These are phyloP conservation scores for Colletotrichum melonis DNA, from an alignment of 2,329 filamentous ascomycete species.

Conservation along the genomic window DNA sequence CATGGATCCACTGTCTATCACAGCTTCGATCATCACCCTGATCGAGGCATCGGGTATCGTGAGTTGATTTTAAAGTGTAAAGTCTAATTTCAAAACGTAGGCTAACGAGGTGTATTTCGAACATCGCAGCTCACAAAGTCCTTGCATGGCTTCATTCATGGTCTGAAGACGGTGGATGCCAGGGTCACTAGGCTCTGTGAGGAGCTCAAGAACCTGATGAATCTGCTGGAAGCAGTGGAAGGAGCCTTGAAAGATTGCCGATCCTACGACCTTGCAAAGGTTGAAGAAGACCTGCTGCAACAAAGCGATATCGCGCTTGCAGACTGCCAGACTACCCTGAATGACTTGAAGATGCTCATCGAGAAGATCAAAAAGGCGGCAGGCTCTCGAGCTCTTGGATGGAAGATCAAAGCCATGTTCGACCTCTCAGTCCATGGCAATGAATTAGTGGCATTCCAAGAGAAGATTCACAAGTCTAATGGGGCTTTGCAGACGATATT, in stretches of 20 bases:
- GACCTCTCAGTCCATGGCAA: slow-evolving; percentile 36
- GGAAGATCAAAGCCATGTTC: slow-evolving; percentile 29
- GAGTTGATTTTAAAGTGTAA: background rate
- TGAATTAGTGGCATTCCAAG: slow-evolving; percentile 38
- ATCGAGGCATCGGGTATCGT: slow-evolving; percentile 28
- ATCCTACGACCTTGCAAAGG: slow-evolving; percentile 36
- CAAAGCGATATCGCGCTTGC: slow-evolving; percentile 39
- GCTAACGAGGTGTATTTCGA: background rate
- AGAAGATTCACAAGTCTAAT: slow-evolving; percentile 42
- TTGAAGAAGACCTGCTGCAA: slow-evolving; percentile 40
- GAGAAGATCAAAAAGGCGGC: slow-evolving; percentile 34
- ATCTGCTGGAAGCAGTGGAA: slow-evolving; percentile 38
- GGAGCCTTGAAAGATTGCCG: slow-evolving; percentile 37
- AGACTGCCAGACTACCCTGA: slow-evolving; percentile 38
- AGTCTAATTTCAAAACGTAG: background rate
- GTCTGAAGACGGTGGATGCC: slow-evolving; percentile 36
- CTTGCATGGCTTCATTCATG: slow-evolving; percentile 26
- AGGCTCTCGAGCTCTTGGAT: slow-evolving; percentile 8
- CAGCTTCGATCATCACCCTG: background rate
- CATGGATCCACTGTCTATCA: background rate
- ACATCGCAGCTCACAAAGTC: slow-evolving; percentile 24
- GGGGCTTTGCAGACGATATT: slow-evolving; percentile 43
- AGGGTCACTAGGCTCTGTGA: slow-evolving; percentile 36
- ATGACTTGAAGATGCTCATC: slow-evolving; percentile 36
- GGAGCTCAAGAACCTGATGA: slow-evolving; percentile 38